Evolutionary conservation across 75 land plant species (phyloP).

Genomic region (Ceratopteris richardii): DNA sequence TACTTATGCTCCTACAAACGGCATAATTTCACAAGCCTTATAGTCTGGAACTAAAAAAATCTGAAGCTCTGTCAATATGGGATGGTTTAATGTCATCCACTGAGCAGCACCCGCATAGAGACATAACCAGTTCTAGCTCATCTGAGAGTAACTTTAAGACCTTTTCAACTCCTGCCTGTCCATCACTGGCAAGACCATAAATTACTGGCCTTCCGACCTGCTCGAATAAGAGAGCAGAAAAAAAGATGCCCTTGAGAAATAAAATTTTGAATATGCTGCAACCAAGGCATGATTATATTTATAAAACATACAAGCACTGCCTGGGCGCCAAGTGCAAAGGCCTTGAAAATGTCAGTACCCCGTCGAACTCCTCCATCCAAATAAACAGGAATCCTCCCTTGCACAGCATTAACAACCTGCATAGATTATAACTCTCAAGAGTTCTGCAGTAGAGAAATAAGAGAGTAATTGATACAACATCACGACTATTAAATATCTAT

Average conservation of each 20-base stretch:
- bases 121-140: constrained; percentile 75
- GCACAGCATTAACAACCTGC: constrained; percentile 67
- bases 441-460: no score
- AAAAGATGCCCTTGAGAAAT: neutral
- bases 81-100: constrained; percentile 55
- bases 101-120: constrained; percentile 56
- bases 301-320: constrained; percentile 54
- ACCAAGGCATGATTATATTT: neutral
- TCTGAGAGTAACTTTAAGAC: constrained; percentile 59
- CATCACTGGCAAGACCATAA: constrained; percentile 62
- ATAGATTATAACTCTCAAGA: no score
- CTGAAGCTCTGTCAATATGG: constrained; percentile 48
- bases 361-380: constrained; percentile 82
- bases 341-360: constrained; percentile 91
- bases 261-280: neutral
- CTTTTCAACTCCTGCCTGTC: constrained; percentile 62
- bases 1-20: no score
- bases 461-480: no score
- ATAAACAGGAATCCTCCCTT: constrained; percentile 67
- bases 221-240: neutral
- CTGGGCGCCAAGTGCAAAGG: constrained; percentile 76
- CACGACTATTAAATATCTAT: no score
- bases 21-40: no score
- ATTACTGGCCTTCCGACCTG: constrained; percentile 85
- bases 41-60: constrained; percentile 22